These are phyloP conservation scores for Spironucleus salmonicida DNA, from an alignment of 208 protist genomes.

Conservation along the genomic window DNA sequence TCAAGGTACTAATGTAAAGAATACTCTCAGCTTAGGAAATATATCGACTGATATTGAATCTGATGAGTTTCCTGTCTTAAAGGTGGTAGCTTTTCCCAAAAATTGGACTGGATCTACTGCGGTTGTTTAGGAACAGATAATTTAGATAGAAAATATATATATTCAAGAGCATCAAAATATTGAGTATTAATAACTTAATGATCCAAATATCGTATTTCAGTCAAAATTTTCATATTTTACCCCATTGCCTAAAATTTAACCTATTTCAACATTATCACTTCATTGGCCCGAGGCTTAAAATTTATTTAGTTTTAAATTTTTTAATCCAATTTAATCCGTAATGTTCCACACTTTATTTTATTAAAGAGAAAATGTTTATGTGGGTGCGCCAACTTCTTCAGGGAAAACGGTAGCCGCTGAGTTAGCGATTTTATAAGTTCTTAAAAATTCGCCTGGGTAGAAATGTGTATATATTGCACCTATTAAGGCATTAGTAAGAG, in stretches of 20 bases:
- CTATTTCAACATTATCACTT: conserved; percentile 7
- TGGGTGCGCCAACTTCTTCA: conserved; percentile 80
- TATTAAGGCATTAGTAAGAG: conserved; percentile 93
- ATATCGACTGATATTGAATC: too few relatives aligned
- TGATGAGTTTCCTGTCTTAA: too few relatives aligned
- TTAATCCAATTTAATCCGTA: conserved; percentile 97
- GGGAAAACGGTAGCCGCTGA: conserved; percentile 96
- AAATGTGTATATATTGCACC: conserved; percentile 95
- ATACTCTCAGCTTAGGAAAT: too few relatives aligned
- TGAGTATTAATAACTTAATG: not conserved
- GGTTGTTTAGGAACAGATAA: not conserved
- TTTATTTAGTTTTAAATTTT: conserved; percentile 71
- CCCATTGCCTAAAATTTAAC: conserved; percentile 11
- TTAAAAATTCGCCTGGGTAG: conserved; percentile 53
- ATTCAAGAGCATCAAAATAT: not conserved
- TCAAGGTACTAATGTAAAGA: too few relatives aligned
- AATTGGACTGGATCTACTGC: not conserved
- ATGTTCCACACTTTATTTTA: conserved; percentile 80
- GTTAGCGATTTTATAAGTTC: conserved; percentile 82
- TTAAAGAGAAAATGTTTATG: conserved; percentile 84
- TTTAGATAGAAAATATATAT: not conserved
- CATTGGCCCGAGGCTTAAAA: conserved; percentile 57
- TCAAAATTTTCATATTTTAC: not conserved
- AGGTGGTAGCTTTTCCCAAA: not conserved
- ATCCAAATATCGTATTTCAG: not conserved